phyloP scores from a whole-genome alignment of 331 rosid genomes.

The Spiraea crenata region DNA sequence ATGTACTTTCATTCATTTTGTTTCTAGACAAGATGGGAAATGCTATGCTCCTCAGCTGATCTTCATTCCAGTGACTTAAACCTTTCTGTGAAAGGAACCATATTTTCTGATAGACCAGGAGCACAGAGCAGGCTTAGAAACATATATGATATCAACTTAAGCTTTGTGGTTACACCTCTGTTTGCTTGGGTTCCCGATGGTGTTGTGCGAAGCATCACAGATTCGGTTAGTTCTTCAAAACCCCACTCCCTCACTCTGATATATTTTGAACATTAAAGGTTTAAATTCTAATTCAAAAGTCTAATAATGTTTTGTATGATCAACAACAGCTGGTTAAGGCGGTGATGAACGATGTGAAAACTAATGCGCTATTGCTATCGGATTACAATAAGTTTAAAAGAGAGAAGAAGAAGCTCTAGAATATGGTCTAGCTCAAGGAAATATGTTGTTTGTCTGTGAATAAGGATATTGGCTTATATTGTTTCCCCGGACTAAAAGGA shows the following conservation, averaged over 20 bases:
- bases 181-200: slow-evolving; percentile 30
- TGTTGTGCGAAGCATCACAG: slow-evolving; percentile 4
- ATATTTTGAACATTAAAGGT: no score
- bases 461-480: no score
- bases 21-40: slow-evolving; percentile 39
- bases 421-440: neutral
- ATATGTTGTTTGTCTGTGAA: neutral
- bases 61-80: slow-evolving; percentile 10
- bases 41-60: slow-evolving; percentile 15
- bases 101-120: slow-evolving; percentile 41
- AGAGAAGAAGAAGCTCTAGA: slow-evolving; percentile 29
- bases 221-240: slow-evolving; percentile 31
- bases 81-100: slow-evolving; percentile 24
- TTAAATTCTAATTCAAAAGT: no score
- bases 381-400: slow-evolving; percentile 43
- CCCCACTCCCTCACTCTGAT: neutral
- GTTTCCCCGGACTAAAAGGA: no score
- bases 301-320: slow-evolving; percentile 9
- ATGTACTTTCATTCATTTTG: neutral
- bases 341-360: slow-evolving; percentile 24
- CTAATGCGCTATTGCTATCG: slow-evolving; percentile 27
- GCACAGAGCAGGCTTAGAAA: slow-evolving; percentile 29
- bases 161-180: slow-evolving; percentile 25
- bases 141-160: slow-evolving; percentile 31
- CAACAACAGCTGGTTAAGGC: slow-evolving; percentile 15